Evolutionary conservation across 140 eudicot genomes (phyloP).

Genomic region (Flaveria floridana): DNA sequence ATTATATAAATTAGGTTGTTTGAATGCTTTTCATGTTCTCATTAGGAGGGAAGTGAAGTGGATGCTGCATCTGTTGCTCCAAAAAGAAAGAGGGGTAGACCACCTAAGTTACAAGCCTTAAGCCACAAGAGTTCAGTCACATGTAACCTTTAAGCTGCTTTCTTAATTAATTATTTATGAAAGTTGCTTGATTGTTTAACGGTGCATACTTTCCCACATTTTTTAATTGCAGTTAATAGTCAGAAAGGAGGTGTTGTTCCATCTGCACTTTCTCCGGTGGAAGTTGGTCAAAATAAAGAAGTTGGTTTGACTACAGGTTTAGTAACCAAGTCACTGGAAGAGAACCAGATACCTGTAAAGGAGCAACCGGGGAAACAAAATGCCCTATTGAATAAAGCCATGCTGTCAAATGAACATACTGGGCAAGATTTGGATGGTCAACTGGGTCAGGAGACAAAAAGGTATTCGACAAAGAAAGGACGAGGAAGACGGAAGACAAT

Average conservation of each 20-base stretch:
- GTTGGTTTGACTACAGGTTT: conserved; percentile 30
- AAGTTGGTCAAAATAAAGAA: conserved; percentile 20
- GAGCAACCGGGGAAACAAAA: conserved; percentile 21
- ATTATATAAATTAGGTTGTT: neutral
- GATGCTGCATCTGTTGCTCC: conserved; percentile 36
- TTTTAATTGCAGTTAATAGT: conserved; percentile 27
- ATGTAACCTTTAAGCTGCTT: conserved; percentile 32
- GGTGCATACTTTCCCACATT: neutral
- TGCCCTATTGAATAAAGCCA: conserved; percentile 16
- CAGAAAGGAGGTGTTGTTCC: conserved; percentile 27
- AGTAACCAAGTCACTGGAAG: conserved; percentile 18
- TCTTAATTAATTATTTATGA: neutral
- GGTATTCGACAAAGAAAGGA: conserved; percentile 36
- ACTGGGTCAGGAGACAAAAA: conserved; percentile 20
- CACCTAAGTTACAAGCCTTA: conserved; percentile 33
- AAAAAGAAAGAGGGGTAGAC: conserved; percentile 74
- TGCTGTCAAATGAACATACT: conserved; percentile 22
- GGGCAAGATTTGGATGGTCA: conserved; percentile 25
- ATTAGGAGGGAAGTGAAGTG: conserved; percentile 44
- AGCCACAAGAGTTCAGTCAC: conserved; percentile 28
- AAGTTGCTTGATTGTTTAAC: neutral
- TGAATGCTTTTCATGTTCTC: conserved; percentile 6
- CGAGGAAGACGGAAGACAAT: conserved; percentile 38
- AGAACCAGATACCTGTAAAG: conserved; percentile 27
- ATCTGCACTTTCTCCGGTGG: neutral